Evolutionary conservation across 2,329 filamentous ascomycete genomes (phyloP).

Genomic region (Stagonosporopsis cucurbitacearum): DNA sequence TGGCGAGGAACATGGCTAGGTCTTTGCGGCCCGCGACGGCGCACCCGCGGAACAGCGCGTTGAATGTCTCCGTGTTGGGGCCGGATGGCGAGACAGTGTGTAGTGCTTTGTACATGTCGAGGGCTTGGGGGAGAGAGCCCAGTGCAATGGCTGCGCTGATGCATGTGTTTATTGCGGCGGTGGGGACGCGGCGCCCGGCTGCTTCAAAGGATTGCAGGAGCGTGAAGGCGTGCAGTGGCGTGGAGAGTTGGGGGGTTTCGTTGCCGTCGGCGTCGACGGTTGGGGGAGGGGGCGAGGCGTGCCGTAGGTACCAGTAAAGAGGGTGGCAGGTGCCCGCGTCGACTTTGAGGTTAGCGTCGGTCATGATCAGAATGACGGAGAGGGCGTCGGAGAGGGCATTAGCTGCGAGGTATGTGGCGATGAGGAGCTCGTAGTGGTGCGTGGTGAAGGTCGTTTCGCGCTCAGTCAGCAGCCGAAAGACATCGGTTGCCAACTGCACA

Average conservation of each 20-base stretch:
- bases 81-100: slow-evolving; percentile 58
- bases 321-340: slow-evolving; percentile 67
- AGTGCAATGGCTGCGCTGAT: slow-evolving; percentile 59
- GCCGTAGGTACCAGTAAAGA: slow-evolving; percentile 64
- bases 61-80: slow-evolving; percentile 64
- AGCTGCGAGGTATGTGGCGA: slow-evolving; percentile 70
- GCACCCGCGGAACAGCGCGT: slow-evolving; percentile 63
- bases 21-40: slow-evolving; percentile 53
- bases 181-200: slow-evolving; percentile 58
- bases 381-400: slow-evolving; percentile 71
- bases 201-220: slow-evolving; percentile 64
- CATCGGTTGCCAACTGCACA: slow-evolving; percentile 70
- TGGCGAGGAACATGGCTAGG: slow-evolving; percentile 66
- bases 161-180: slow-evolving; percentile 58
- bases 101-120: slow-evolving; percentile 67
- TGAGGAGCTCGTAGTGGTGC: slow-evolving; percentile 80
- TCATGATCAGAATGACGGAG: slow-evolving; percentile 75
- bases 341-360: slow-evolving; percentile 64
- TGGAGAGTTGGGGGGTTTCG: slow-evolving; percentile 45
- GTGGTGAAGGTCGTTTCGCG: slow-evolving; percentile 64
- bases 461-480: slow-evolving; percentile 69
- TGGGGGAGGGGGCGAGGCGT: slow-evolving; percentile 22
- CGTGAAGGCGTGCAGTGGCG: slow-evolving; percentile 59
- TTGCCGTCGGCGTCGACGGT: background rate
- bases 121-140: slow-evolving; percentile 56